Evolutionary conservation across 495 filamentous ascomycete genomes (phyloP), one percentile per base, ranked within the genome.

Genomic region (Xanthoparmelia taractica): DNA sequence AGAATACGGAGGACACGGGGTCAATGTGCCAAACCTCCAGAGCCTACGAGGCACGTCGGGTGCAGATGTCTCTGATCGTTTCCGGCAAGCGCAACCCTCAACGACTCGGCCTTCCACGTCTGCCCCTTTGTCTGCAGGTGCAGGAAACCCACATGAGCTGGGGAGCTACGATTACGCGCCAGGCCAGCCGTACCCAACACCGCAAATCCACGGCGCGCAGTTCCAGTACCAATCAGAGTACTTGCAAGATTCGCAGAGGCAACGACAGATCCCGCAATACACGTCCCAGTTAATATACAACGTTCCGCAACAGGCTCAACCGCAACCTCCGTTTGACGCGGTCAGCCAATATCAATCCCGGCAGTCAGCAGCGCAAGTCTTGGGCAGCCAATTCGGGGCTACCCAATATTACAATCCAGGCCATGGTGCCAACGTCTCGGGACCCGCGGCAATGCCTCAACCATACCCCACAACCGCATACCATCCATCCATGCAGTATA

Each of bases 341-440:
- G 84, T 85, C 74, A 83, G 89, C 77, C 88, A 87, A 74, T 96
- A 91, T 76, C 78, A 82, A 66, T 79, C 85, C 71, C 88, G 90
- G 78, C 90, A 88, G 68, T 83, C 86, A 78, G 86, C 90, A 84
- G 84, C 96, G 70, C 90, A 94, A 68, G 85, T 90, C 71, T 80
- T 94, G 72, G 79, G 86, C 63, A 82, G 84, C 65, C 85, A 85
- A 67, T 87, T 88, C 75, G 78, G 78, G 48, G 78, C 86, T 70
- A 40, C 59, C 80, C 89, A 87, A 73, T 97, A 95, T 77, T 96
- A 93, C 70, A 68, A 76, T 72, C 76, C 83, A 63, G 80, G 80
- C 71, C 89, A 91, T 70, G 79, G 86, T 72, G 79, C 86, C 67
- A 86, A 80, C 67, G 76, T 85, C 34, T 80, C 86, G 60, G 76